Evolutionary conservation across 2,329 filamentous ascomycete genomes (phyloP).

Genomic region (Dothideomycetes sp.): DNA sequence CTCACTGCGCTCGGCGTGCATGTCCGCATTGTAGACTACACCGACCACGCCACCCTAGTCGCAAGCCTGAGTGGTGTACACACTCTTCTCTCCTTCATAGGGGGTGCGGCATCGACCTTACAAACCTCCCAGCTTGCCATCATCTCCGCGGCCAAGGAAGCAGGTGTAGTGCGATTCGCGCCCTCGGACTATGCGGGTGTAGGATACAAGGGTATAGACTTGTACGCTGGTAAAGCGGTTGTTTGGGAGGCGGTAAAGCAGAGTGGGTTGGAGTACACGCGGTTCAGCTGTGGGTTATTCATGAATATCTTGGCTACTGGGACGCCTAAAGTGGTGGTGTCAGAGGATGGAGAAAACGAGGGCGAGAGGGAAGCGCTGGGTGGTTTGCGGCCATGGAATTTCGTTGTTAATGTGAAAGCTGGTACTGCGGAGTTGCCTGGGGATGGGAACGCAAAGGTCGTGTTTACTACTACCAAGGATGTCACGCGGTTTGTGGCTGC

Average conservation of each 20-base stretch:
- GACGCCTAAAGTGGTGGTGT: conserved; percentile 16
- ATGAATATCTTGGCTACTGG: conserved; percentile 18
- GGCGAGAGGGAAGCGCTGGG: conserved; percentile 21
- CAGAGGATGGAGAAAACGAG: conserved; percentile 11
- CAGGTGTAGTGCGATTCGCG: conserved; percentile 49
- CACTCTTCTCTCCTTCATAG: conserved; percentile 19
- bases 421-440: conserved; percentile 39
- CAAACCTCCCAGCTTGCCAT: conserved; percentile 34
- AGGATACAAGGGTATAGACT: conserved; percentile 15
- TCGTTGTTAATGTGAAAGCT: conserved; percentile 34
- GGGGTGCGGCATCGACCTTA: conserved; percentile 10
- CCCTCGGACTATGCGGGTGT: conserved; percentile 43
- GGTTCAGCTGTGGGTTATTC: conserved; percentile 18
- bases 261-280: conserved; percentile 16
- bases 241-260: conserved; percentile 15
- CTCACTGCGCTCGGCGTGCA: conserved; percentile 13
- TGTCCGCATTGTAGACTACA: conserved; percentile 18
- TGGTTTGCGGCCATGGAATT: conserved; percentile 25
- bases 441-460: conserved; percentile 31
- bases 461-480: conserved; percentile 40
- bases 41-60: conserved; percentile 13
- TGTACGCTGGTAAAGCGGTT: conserved; percentile 14
- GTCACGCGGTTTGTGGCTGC: conserved; percentile 36
- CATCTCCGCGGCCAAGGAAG: conserved; percentile 46
- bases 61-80: conserved; percentile 16